phyloP scores from a whole-genome alignment of 768 basidiomycete genomes.

The Sporobolomyces pararoseus region DNA sequence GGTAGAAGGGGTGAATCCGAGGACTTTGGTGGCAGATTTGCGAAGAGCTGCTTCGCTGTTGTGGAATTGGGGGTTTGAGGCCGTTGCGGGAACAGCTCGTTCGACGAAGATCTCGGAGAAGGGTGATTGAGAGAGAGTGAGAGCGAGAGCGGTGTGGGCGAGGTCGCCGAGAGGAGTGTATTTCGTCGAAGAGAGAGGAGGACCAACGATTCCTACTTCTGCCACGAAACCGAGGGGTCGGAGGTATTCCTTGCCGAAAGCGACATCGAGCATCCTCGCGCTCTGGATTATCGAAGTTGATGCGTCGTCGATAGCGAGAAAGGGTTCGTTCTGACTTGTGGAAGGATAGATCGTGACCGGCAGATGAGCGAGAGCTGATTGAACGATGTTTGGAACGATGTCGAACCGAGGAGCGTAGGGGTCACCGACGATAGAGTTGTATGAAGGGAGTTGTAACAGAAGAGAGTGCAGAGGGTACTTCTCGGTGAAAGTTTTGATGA shows the following conservation, averaged over 20 bases:
- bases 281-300: slow-evolving; percentile 35
- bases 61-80: slow-evolving; percentile 20
- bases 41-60: slow-evolving; percentile 29
- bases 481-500: slow-evolving; percentile 28
- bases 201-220: slow-evolving; percentile 41
- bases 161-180: slow-evolving; percentile 35
- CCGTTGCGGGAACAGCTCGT: neutral
- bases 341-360: slow-evolving; percentile 39
- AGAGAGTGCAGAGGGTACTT: slow-evolving; percentile 34
- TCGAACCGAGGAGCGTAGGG: slow-evolving; percentile 40
- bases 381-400: slow-evolving; percentile 41
- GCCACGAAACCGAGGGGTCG: slow-evolving; percentile 41
- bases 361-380: slow-evolving; percentile 43
- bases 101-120: slow-evolving; percentile 29
- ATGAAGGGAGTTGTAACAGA: slow-evolving; percentile 38
- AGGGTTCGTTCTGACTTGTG: slow-evolving; percentile 30
- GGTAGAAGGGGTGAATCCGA: slow-evolving; percentile 39
- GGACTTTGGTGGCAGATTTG: slow-evolving; percentile 28
- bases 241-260: slow-evolving; percentile 36
- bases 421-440: slow-evolving; percentile 42
- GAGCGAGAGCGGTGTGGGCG: slow-evolving; percentile 30
- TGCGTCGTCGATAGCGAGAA: slow-evolving; percentile 38
- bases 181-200: slow-evolving; percentile 1
- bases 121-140: slow-evolving; percentile 40
- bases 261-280: slow-evolving; percentile 40